Base-by-base conservation (phyloP, 352 stramenopile species). In the Hyaloperonospora brassicae region DNA sequence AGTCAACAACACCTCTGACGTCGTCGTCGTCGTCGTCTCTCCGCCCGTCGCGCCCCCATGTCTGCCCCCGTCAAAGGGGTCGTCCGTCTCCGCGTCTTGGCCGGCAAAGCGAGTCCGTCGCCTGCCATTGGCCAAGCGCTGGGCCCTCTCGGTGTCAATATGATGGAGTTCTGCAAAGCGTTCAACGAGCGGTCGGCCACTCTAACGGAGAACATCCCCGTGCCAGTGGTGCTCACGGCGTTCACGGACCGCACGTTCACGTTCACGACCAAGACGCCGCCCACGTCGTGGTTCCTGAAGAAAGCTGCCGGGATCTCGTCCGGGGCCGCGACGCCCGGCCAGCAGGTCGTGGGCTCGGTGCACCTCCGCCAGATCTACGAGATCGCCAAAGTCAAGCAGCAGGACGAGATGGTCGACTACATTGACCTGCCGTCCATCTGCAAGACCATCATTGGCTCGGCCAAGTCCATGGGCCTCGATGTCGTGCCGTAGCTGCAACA, bases 91-190 rank as follows among this genome's bases (percentile, higher is more conserved):
- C 82, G 82, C 56, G 84, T 95, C 53, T 42, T 77, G 40, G 86
- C 86, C 8, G 81, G 83, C 62, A 92, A 94, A 68, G 86, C 86
- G 44, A 86, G 73, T 66, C 86, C 86, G 46, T 93, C 82, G 54
- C 84, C 86, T 5, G 84, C 84, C 43, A 95, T 95, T 67, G 86
- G 86, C 57, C 81, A 96, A 71, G 85, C 86, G 42, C 73, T 99
- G 11, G 96, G 97, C 76, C 97, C 96, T 38, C 77, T 98, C 4
- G 97, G 96, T 59, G 93, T 99, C 39, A 99, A 99, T 80, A 99
- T 99, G 97, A 98, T 98, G 74, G 93, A 99, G 73, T 99, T 99
- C 74, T 98, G 95, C 85, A 98, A 98, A 78, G 86, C 95, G 51
- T 99, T 99, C 71, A 99, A 99, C 69, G 96, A 98, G 14, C 83